Evolutionary conservation across 1,284 basidiomycete species (phyloP).

Genomic region (Quambalaria eucalypti): DNA sequence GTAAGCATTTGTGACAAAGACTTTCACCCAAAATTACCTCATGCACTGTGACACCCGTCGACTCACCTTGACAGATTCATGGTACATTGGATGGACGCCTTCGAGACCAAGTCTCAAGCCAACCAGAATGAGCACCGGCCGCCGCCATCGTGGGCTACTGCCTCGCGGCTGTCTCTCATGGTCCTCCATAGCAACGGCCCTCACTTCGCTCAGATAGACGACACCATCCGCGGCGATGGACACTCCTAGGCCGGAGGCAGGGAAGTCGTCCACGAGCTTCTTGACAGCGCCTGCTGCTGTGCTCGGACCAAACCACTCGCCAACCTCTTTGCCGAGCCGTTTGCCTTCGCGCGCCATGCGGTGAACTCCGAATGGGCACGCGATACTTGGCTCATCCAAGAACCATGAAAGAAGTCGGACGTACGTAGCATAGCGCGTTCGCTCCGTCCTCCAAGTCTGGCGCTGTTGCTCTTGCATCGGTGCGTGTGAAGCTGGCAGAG

Average conservation of each 20-base stretch:
- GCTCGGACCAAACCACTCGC: conserved; percentile 96
- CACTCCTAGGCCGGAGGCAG: conserved; percentile 71
- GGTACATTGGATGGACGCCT: conserved; percentile 88
- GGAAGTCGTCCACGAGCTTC: conserved; percentile 62
- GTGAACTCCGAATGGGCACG: conserved; percentile 91
- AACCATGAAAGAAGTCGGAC: conserved; percentile 88
- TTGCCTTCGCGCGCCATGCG: conserved; percentile 91
- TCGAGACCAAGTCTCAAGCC: conserved; percentile 80
- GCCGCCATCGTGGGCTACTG: conserved; percentile 62
- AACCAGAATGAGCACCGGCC: conserved; percentile 76
- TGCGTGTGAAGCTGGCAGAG: conserved; percentile 4
- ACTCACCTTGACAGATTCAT: conserved; percentile 83
- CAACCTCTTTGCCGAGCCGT: conserved; percentile 85
- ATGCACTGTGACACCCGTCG: background rate
- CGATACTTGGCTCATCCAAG: conserved; percentile 74
- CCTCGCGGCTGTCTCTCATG: background rate
- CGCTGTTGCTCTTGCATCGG: background rate
- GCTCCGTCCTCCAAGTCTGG: background rate
- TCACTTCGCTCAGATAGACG: conserved; percentile 77
- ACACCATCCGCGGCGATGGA: conserved; percentile 72
- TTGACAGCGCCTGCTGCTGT: conserved; percentile 91
- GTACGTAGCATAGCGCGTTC: conserved; percentile 53
- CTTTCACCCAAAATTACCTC: background rate
- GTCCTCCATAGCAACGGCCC: conserved; percentile 57
- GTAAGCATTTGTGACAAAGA: conserved; percentile 3